Percentiles rank a stretch among this genome's conserved stretches.
Conservation (phyloP, 2,329 filamentous ascomycete genomes). For the Fusarium mexicanum region DNA sequence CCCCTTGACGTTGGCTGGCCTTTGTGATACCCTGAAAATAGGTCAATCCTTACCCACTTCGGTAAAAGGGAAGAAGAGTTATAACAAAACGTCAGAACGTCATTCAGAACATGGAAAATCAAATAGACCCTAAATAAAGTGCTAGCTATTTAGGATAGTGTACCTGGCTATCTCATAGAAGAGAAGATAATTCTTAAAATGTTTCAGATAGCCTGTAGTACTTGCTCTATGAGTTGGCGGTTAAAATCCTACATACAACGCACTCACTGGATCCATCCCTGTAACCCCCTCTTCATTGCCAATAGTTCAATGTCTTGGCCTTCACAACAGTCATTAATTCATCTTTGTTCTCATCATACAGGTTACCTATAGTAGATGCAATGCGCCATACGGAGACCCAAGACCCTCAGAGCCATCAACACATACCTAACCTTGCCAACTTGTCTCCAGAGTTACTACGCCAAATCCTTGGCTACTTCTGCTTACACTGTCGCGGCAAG, state of each 20-base stretch:
- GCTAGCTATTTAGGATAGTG: background rate
- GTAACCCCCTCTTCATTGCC: background rate
- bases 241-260: background rate
- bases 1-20: background rate
- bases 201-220: background rate
- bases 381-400: background rate
- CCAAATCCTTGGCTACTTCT: constrained; percentile 24
- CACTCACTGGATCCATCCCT: background rate
- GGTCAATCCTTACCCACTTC: background rate
- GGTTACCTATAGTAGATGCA: background rate
- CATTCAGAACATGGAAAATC: background rate
- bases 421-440: background rate
- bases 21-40: background rate
- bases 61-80: background rate
- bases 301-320: background rate
- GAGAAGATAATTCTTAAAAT: background rate
- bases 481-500: constrained; percentile 17
- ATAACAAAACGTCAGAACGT: too few species aligned
- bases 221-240: background rate
- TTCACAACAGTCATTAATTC: background rate
- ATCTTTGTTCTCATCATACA: background rate
- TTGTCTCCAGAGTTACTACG: constrained; percentile 16
- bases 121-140: background rate
- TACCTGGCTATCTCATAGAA: background rate
- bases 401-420: background rate